Conservation (phyloP, 139 green algal genomes). For the Nannochloris sp. region DNA sequence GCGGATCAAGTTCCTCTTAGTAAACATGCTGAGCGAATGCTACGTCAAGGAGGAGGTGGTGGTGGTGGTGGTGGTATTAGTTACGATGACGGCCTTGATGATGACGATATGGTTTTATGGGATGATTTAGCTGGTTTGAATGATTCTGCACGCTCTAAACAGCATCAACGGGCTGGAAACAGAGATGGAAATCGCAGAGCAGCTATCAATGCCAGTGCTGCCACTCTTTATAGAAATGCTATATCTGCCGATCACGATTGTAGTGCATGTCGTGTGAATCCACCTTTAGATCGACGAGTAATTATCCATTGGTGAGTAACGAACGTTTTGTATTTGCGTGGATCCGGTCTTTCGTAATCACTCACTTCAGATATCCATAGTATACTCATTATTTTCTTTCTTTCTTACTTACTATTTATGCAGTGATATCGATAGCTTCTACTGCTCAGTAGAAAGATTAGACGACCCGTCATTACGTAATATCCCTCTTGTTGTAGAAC, state of each 20-base stretch:
- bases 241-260: too few relatives aligned
- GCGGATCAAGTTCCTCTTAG: constrained; percentile 1
- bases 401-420: not conserved
- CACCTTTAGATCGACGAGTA: not conserved
- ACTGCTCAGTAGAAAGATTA: constrained; percentile 51
- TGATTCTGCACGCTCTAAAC: too few relatives aligned
- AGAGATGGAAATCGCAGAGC: too few relatives aligned
- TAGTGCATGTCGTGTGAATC: not conserved
- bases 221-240: too few relatives aligned
- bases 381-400: not conserved
- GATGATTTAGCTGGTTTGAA: not conserved
- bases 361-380: not conserved
- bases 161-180: too few relatives aligned
- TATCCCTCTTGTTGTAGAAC: constrained; percentile 46
- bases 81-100: not conserved
- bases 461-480: constrained; percentile 41
- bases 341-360: too few relatives aligned
- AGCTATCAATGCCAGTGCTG: too few relatives aligned
- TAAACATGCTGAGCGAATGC: constrained; percentile 16
- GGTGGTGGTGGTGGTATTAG: not conserved
- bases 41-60: not conserved
- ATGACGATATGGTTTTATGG: not conserved
- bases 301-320: not conserved
- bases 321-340: too few relatives aligned
- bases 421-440: constrained; percentile 51